Evolutionary conservation across 1,284 basidiomycete genomes (phyloP).

Genomic region (Irpex sp.): DNA sequence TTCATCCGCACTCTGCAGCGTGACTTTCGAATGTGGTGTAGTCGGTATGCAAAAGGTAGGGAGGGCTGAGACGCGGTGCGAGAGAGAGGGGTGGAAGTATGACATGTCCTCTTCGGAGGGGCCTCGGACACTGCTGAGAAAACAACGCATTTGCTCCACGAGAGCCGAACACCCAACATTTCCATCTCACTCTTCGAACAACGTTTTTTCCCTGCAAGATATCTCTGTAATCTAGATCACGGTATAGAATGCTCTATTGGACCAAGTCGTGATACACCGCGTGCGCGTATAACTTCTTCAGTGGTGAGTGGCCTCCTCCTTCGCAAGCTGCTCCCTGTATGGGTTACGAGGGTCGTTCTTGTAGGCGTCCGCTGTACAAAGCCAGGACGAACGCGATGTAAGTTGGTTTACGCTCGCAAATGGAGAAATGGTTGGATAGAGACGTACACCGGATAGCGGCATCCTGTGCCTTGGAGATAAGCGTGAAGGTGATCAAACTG

Average conservation of each 20-base stretch:
- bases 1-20: no score
- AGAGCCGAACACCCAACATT: no score
- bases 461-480: conserved; percentile 60
- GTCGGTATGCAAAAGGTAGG: no score
- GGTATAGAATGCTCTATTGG: background rate
- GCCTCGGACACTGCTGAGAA: no score
- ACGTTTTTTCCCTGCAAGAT: no score
- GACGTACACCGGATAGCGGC: conserved; percentile 62
- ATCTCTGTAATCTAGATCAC: background rate
- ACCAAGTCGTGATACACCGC: background rate
- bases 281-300: conserved; percentile 7
- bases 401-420: background rate
- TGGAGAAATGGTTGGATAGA: background rate
- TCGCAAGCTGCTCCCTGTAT: conserved; percentile 69
- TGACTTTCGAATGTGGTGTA: no score
- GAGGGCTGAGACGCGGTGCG: no score
- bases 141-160: no score
- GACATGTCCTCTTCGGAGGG: no score
- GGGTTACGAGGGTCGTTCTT: conserved; percentile 75
- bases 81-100: no score
- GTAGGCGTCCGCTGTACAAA: conserved; percentile 50
- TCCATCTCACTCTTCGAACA: no score
- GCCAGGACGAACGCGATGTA: background rate
- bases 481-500: conserved; percentile 56
- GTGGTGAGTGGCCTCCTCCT: conserved; percentile 31